Base-by-base conservation (phyloP, 1,139 yeast species). In the Diutina siamensis region DNA sequence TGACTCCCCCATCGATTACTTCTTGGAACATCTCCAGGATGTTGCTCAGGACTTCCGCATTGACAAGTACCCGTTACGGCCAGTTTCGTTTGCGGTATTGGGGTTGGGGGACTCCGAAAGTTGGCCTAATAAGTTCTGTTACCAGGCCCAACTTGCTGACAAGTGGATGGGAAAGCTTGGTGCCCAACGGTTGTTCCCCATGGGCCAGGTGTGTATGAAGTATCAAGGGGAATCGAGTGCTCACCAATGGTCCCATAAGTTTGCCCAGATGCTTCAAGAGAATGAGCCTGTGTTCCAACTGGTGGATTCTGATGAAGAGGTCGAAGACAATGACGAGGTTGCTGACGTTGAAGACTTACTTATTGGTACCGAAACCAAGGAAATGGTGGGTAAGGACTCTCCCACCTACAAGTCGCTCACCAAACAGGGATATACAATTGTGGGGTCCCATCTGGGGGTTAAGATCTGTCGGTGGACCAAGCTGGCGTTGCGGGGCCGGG, bases 391-490 rank as follows among this genome's bases (percentile, higher is more conserved):
- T 3, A 75, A 82, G 52, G 80, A 83, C 52, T 85, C 96, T 1
- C 97, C 97, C 12, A 89, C 97, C 1, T 88, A 67, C 61, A 86
- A 84, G 51, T 80, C 94, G 17, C 69, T 88, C 46, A 88, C 96
- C 1, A 88, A 88, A 56, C 97, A 88, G 64, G 97, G 97, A 0
- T 88, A 88, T 55, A 83, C 94, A 0, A 79, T 88, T 51, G 95
- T 88, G 34, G 97, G 97, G 13, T 81, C 94, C 0, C 97, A 88
- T 57, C 86, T 95, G 0, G 97, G 97, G 31, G 97, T 88, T 44
- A 88, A 88, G 60, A 86, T 89, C 44, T 88, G 97, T 59, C 76
- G 97, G 57, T 88, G 97, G 97, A 88, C 97, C 3, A 89, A 89
- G 59, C 83, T 94, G 50, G 97, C 96, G 1, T 70, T 88, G 53